A percentile compares a stretch with the other conserved stretches of the same genome.
Conservation (phyloP, 2,329 filamentous ascomycete genomes). For the Colletotrichum tofieldiae region DNA sequence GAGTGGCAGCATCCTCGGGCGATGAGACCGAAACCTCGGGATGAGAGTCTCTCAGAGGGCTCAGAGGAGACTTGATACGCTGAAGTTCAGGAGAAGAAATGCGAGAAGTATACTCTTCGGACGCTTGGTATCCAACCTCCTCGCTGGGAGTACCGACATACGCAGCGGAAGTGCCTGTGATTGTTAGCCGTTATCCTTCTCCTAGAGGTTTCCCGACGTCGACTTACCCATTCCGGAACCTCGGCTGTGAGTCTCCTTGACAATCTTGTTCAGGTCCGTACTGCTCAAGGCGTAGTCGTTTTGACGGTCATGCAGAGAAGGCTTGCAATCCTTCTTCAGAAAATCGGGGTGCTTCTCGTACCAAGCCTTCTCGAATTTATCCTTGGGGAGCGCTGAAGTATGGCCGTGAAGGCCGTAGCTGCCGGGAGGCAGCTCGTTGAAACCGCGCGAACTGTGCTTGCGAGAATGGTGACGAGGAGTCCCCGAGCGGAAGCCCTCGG, state of each 20-base stretch:
- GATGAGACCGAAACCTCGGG: conserved; percentile 51
- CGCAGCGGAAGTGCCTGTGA: conserved; percentile 74
- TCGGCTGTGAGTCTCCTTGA: conserved; percentile 77
- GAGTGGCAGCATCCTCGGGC: conserved; percentile 40
- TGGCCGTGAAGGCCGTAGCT: conserved; percentile 96
- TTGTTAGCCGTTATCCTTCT: conserved; percentile 44
- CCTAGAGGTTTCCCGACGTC: neutral
- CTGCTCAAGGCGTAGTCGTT: conserved; percentile 89
- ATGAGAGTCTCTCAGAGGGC: conserved; percentile 46
- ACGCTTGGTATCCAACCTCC: conserved; percentile 89
- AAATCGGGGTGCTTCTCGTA: conserved; percentile 93
- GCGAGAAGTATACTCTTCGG: conserved; percentile 86
- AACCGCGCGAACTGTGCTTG: conserved; percentile 80
- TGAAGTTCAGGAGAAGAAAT: conserved; percentile 69
- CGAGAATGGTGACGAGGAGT: conserved; percentile 72
- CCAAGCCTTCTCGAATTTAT: conserved; percentile 92
- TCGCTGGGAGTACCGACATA: conserved; percentile 86
- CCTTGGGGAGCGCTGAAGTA: conserved; percentile 71
- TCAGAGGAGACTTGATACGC: conserved; percentile 50
- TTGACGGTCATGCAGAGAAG: conserved; percentile 68
- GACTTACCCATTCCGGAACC: conserved; percentile 67
- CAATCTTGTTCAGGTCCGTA: conserved; percentile 91
- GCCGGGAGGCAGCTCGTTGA: conserved; percentile 80
- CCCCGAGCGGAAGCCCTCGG: conserved; percentile 55
- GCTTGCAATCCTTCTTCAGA: conserved; percentile 79